These are phyloP conservation scores for Lactarius hatsudake DNA, from an alignment of 768 basidiomycete species.

Conservation along the genomic window DNA sequence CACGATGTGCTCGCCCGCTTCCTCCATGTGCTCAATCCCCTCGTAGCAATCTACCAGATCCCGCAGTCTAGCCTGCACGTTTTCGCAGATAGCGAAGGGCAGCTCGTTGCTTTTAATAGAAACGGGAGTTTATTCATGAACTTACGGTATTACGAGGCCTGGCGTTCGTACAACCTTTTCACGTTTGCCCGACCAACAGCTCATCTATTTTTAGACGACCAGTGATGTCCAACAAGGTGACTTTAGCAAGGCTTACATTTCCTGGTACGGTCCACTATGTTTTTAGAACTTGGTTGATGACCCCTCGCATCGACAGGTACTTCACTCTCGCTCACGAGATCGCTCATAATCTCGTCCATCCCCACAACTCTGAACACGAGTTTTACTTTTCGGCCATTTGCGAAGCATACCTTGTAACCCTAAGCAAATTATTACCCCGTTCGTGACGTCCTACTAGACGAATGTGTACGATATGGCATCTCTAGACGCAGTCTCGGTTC, in stretches of 20 bases:
- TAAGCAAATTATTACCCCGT: conserved; percentile 29
- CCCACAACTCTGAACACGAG: conserved; percentile 89
- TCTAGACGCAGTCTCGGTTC: background rate
- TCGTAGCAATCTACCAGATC: conserved; percentile 71
- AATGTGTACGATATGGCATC: background rate
- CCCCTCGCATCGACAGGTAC: conserved; percentile 51
- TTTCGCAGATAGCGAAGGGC: conserved; percentile 79
- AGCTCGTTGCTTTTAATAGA: conserved; percentile 91
- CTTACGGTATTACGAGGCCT: conserved; percentile 77
- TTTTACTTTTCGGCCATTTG: conserved; percentile 93
- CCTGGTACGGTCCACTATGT: conserved; percentile 52
- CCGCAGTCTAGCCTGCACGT: conserved; percentile 75
- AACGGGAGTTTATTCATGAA: conserved; percentile 88
- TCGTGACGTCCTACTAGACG: background rate
- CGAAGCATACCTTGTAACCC: conserved; percentile 54
- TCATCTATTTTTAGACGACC: conserved; percentile 55
- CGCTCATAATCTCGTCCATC: conserved; percentile 84
- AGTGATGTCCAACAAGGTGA: conserved; percentile 55
- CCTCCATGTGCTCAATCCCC: conserved; percentile 60
- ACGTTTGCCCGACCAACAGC: background rate
- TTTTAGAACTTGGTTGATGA: conserved; percentile 4
- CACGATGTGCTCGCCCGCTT: conserved; percentile 66
- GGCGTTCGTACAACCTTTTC: conserved; percentile 62
- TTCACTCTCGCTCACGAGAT: conserved; percentile 92
- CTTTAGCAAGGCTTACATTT: conserved; percentile 64